Conservation (phyloP, 257 asterid species). For the Leonotis leonurus region DNA sequence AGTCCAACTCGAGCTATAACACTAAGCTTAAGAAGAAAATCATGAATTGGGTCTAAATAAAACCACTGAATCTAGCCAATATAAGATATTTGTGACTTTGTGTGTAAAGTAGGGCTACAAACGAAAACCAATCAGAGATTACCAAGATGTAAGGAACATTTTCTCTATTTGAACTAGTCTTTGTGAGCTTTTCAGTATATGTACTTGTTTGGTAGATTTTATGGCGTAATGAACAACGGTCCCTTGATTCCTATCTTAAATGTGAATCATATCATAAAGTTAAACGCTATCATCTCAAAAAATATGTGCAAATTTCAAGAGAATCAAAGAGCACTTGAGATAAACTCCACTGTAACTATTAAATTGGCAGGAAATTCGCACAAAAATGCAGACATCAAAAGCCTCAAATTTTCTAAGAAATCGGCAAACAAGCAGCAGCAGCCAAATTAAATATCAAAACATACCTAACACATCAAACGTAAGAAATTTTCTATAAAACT, state of each 20-base stretch:
- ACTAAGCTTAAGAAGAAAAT: background rate
- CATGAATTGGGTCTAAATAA: background rate
- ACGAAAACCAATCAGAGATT: background rate
- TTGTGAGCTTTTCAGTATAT: background rate
- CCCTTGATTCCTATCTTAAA: background rate
- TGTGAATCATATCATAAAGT: background rate
- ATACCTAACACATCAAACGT: background rate
- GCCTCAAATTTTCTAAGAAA: constrained; percentile 24
- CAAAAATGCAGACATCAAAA: background rate
- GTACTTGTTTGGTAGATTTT: background rate
- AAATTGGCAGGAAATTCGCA: background rate
- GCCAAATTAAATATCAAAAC: constrained; percentile 35
- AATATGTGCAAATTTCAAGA: background rate
- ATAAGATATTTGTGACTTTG: background rate
- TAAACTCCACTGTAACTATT: background rate
- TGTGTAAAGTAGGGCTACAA: background rate
- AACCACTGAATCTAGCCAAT: background rate
- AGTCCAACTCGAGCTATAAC: background rate
- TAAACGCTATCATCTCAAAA: background rate
- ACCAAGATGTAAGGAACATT: background rate
- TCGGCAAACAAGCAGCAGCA: constrained; percentile 25
- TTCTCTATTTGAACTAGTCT: background rate
- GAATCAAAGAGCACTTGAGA: background rate
- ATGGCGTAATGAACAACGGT: background rate
- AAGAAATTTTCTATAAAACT: background rate